phyloP scores from a whole-genome alignment of 75 land plant genomes.

The Larix kaempferi region DNA sequence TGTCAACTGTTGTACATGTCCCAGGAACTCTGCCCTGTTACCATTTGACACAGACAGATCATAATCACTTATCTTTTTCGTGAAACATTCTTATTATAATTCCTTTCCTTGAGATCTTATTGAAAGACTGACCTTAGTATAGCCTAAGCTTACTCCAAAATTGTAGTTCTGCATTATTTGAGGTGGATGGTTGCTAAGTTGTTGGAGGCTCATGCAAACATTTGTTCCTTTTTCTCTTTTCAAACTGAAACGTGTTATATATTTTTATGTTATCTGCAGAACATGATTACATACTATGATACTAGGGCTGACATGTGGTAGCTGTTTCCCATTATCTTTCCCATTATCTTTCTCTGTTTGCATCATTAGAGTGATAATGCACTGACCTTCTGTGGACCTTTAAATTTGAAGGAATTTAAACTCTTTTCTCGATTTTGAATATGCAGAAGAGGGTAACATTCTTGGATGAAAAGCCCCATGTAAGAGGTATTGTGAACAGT shows the following conservation, averaged over 20 bases:
- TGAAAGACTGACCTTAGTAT: background rate
- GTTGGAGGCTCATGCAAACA: background rate
- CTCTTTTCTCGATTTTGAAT: background rate
- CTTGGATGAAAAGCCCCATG: slow-evolving; percentile 70
- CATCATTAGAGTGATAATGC: background rate
- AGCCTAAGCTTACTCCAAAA: background rate
- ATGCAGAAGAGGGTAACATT: slow-evolving; percentile 66
- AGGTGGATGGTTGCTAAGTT: background rate
- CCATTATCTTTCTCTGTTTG: background rate
- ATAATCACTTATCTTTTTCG: background rate
- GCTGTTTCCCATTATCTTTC: background rate
- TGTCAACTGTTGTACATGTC: background rate
- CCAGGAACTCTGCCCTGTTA: background rate
- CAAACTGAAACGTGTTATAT: background rate
- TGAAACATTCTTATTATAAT: background rate
- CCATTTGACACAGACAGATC: background rate
- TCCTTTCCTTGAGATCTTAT: background rate
- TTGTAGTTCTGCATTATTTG: background rate
- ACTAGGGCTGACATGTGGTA: background rate
- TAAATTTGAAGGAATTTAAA: background rate
- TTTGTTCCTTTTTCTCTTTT: background rate
- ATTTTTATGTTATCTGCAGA: background rate
- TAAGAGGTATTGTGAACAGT: slow-evolving; percentile 73
- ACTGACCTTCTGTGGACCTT: background rate
- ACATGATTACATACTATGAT: background rate